These are phyloP conservation scores for Metarhizium sp. DNA, from an alignment of 2,329 filamentous ascomycete species.

Conservation along the genomic window DNA sequence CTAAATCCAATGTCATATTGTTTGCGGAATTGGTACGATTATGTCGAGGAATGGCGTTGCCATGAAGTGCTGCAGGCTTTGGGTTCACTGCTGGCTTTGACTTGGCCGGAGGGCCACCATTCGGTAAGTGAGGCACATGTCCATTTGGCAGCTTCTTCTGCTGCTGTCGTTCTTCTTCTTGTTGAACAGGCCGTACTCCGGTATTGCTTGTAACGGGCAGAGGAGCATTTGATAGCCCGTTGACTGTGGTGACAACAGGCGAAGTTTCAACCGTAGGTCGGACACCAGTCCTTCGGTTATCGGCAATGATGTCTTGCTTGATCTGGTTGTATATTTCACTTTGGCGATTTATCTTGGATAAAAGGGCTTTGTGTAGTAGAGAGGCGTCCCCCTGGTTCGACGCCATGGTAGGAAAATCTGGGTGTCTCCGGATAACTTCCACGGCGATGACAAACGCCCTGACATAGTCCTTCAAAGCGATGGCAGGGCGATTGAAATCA, in stretches of 20 bases:
- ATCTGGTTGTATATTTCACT: slow-evolving; percentile 45
- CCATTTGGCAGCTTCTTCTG: slow-evolving; percentile 3
- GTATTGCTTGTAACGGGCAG: not conserved
- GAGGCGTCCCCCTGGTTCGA: slow-evolving; percentile 39
- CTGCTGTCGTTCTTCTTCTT: not conserved
- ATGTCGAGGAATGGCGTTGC: slow-evolving; percentile 36
- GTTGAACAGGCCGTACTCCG: not conserved
- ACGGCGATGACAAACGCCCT: slow-evolving; percentile 71
- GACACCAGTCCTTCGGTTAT: slow-evolving; percentile 54
- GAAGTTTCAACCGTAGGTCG: slow-evolving; percentile 25
- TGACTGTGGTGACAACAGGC: slow-evolving; percentile 9
- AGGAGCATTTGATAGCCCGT: not conserved
- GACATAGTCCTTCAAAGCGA: slow-evolving; percentile 77
- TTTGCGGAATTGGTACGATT: slow-evolving; percentile 17
- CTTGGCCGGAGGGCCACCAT: slow-evolving; percentile 17
- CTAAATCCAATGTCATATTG: slow-evolving; percentile 37
- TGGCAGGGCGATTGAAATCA: slow-evolving; percentile 57
- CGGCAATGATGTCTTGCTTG: slow-evolving; percentile 50
- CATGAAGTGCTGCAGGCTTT: slow-evolving; percentile 59
- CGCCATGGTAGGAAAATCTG: slow-evolving; percentile 59
- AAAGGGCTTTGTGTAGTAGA: slow-evolving; percentile 39
- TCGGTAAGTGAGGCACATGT: slow-evolving; percentile 7
- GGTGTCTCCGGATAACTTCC: slow-evolving; percentile 66
- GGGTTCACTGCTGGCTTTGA: slow-evolving; percentile 46
- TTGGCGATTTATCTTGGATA: slow-evolving; percentile 39